Evolutionary conservation across 2,329 filamentous ascomycete species (phyloP), one percentile per base, ranked within the genome.

Genomic region (Teratosphaeria zuluensis): DNA sequence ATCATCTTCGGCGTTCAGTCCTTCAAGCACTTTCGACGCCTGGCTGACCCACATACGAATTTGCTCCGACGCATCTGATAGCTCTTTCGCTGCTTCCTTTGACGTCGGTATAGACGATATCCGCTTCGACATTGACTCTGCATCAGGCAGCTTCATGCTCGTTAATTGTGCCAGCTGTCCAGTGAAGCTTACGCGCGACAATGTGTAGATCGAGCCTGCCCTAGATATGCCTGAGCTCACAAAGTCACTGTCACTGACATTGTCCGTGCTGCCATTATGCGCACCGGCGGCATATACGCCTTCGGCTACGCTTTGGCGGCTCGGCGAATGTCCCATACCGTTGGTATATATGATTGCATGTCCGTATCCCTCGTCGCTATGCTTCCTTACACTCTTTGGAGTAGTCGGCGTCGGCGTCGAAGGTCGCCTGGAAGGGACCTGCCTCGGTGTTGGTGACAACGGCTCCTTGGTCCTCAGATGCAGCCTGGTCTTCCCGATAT

Each of bases 1-100:
- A 70, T 99, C 94, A 72, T 97, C 94, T 63, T 97, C 92, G 56
- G 92, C 91, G 72, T 97, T 91, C 51, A 99, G 78, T 4, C 92
- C 92, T 57, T 84, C 83, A 56, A 99, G 85, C 33, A 97, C 92
- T 67, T 95, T 90, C 0, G 87, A 87, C 0, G 92, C 92, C 73
- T 96, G 96, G 63, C 83, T 83, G 69, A 96, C 96, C 94, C 94
- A 99, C 68, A 88, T 87, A 63, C 88, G 83, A 64, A 99, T 97
- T 73, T 97, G 92, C 62, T 95, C 90, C 4, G 92, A 90, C 11
- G 92, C 90, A 65, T 89, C 88, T 64, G 90, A 87, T 57, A 97
- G 80, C 0, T 91, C 90, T 61, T 84, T 88, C 9, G 90, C 85
- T 30, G 92, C 94, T n/a, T 86, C 83, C 60, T 89, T 85, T 2